Percentiles rank a stretch among this genome's conserved stretches.
These are phyloP conservation scores for Xylaria sp. DNA, from an alignment of 2,329 filamentous ascomycete genomes.

Conservation along the genomic window DNA sequence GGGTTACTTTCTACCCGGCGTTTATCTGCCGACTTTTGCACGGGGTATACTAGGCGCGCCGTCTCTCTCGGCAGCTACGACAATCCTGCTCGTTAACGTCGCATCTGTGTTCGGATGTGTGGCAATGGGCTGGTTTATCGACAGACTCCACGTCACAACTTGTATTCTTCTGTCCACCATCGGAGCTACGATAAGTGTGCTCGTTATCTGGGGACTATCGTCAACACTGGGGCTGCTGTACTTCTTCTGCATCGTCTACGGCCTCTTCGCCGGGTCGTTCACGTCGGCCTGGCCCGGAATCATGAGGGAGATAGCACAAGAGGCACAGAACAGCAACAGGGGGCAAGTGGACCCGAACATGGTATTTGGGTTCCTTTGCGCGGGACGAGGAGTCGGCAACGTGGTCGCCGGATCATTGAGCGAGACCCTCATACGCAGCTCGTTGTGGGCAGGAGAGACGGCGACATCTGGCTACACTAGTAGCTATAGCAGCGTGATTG, in stretches of 20 bases:
- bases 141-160: conserved; percentile 64
- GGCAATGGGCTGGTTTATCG: conserved; percentile 67
- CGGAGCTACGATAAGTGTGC: conserved; percentile 65
- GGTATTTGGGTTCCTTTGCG: conserved; percentile 67
- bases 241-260: conserved; percentile 70
- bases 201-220: conserved; percentile 72
- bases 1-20: conserved; percentile 72
- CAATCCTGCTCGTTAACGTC: conserved; percentile 69
- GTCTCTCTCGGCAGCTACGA: conserved; percentile 63
- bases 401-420: conserved; percentile 67
- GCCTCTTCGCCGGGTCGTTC: conserved; percentile 73
- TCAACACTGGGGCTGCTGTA: conserved; percentile 65
- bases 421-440: conserved; percentile 60
- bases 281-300: conserved; percentile 71
- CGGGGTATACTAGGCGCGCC: conserved; percentile 58
- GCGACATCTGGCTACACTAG: conserved; percentile 59
- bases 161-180: conserved; percentile 68
- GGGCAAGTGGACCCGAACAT: conserved; percentile 59
- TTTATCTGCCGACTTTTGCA: conserved; percentile 71
- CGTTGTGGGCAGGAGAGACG: conserved; percentile 56
- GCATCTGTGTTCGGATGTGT: conserved; percentile 69
- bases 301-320: conserved; percentile 57
- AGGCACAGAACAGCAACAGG: conserved; percentile 38
- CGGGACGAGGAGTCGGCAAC: conserved; percentile 71
- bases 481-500: conserved; percentile 64